Base-by-base conservation (phyloP, 352 stramenopile species). In the Aphanomyces stellatus region DNA sequence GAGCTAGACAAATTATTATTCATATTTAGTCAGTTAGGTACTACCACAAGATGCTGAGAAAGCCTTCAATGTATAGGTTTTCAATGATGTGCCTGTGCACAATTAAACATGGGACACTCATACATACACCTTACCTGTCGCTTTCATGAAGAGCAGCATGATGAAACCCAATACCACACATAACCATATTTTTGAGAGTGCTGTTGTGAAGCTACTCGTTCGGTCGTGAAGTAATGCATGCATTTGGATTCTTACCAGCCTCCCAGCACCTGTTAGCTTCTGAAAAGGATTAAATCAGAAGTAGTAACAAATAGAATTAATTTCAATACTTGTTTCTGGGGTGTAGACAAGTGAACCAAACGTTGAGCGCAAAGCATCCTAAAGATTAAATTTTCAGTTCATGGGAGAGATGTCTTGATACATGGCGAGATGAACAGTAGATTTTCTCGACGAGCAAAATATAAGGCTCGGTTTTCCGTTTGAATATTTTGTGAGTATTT, bases 391-490 rank as follows among this genome's bases (percentile, higher is more conserved):
- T n/a, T n/a, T n/a, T n/a, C n/a, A n/a, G n/a, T n/a, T n/a, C n/a
- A n/a, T n/a, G n/a, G n/a, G 24, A 19, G 6, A 5, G 25, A 31
- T 28, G 19, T 31, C 42, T 5, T 34, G 19, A 19, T 30, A 64
- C 55, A 15, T 64, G 8, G 55, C 55, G 19, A 64, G 27, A 27
- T 3, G 25, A 51, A 27, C 22, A 4, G 55, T n/a, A 25, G 55
- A 43, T 34, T 51, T 64, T 19, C 55, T 31, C 7, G 55, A 64
- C 11, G 55, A 49, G 37, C 55, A 64, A 51, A 64, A 64, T 6
- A 64, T 64, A n/a, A 64, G 55, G 22, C 33, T n/a, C 19, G 55
- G 55, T 25, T 31, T 51, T 19, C 55, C 55, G 15, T 51, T 51
- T 13, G 55, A 64, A n/a, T 64, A 64, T n/a, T 51, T 43, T 4